These are phyloP conservation scores for Durusdinium trenchii DNA, from an alignment of 73 alveolate species.

Conservation along the genomic window DNA sequence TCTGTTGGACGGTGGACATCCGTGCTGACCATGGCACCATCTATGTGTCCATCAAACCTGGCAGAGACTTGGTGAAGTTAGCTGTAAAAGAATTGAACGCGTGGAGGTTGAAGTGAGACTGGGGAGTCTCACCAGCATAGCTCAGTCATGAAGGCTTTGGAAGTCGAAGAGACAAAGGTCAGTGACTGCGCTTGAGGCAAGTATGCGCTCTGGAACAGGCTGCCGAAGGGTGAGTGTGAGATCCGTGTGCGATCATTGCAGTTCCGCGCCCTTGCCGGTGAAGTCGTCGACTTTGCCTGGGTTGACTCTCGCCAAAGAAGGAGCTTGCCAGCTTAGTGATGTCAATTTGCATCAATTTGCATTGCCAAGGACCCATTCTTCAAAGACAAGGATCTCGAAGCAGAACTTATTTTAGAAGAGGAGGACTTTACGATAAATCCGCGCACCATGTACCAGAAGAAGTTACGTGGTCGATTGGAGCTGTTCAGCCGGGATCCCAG, in stretches of 20 bases:
- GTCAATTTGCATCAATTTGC: not conserved
- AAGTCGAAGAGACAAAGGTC: not conserved
- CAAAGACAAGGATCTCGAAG: slow-evolving; percentile 68
- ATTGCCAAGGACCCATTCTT: slow-evolving; percentile 43
- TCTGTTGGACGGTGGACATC: slow-evolving; percentile 51
- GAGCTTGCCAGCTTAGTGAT: not conserved
- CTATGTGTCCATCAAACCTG: not conserved
- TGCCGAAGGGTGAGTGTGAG: not conserved
- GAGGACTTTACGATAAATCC: slow-evolving; percentile 41
- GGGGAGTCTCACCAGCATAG: too few species aligned
- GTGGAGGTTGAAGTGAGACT: too few species aligned
- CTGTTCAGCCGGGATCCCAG: not conserved
- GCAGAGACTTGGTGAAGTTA: slow-evolving; percentile 35
- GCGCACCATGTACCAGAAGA: slow-evolving; percentile 53
- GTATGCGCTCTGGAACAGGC: not conserved
- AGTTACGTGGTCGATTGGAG: slow-evolving; percentile 75
- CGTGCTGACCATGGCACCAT: slow-evolving; percentile 49
- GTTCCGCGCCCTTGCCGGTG: slow-evolving; percentile 15
- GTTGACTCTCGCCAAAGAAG: not conserved
- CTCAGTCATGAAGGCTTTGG: too few species aligned
- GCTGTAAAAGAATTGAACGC: too few species aligned
- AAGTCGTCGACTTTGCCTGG: slow-evolving; percentile 16
- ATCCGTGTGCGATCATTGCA: not conserved
- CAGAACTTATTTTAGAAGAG: slow-evolving; percentile 5
- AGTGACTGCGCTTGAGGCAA: not conserved